phyloP scores from a whole-genome alignment of 495 filamentous ascomycete species.

The Talaromyces nanjingensis region DNA sequence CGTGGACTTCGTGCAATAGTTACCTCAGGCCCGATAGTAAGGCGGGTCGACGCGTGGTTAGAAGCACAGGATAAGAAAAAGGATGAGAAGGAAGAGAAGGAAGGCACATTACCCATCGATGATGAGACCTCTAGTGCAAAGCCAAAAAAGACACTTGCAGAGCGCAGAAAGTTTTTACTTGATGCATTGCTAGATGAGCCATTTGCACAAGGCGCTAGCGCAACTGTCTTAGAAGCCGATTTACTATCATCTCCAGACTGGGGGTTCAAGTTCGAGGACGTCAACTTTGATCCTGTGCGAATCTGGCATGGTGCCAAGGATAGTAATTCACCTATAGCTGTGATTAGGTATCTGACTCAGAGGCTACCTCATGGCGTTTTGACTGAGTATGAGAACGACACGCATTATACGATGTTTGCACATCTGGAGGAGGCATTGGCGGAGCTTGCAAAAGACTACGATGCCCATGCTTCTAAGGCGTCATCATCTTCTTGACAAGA shows the following conservation, averaged over 20 bases:
- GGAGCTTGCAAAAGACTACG: conserved; percentile 8
- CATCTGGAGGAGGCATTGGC: conserved; percentile 12
- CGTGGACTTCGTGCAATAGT: conserved; percentile 9
- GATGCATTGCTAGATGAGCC: conserved; percentile 16
- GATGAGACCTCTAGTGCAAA: background rate
- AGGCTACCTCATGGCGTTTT: conserved; percentile 14
- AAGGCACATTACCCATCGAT: background rate
- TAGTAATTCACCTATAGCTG: conserved; percentile 20
- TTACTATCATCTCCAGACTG: conserved; percentile 21
- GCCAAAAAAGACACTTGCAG: conserved; percentile 2
- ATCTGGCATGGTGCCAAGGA: conserved; percentile 31
- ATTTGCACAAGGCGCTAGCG: conserved; percentile 22
- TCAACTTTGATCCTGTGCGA: conserved; percentile 18
- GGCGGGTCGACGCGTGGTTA: conserved; percentile 14
- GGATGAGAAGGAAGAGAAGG: background rate
- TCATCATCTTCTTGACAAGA: background rate
- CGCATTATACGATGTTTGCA: conserved; percentile 16
- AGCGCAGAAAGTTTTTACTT: conserved; percentile 12
- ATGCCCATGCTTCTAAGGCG: background rate
- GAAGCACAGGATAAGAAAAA: conserved; percentile 7
- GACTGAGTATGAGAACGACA: conserved; percentile 12
- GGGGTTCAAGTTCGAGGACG: conserved; percentile 28
- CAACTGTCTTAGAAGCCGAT: conserved; percentile 19
- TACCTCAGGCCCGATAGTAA: conserved; percentile 5
- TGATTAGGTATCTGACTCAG: conserved; percentile 16